Evolutionary conservation across 768 basidiomycete species (phyloP), one percentile per base, ranked within the genome.

Genomic region (Crassisporium funariophilum): DNA sequence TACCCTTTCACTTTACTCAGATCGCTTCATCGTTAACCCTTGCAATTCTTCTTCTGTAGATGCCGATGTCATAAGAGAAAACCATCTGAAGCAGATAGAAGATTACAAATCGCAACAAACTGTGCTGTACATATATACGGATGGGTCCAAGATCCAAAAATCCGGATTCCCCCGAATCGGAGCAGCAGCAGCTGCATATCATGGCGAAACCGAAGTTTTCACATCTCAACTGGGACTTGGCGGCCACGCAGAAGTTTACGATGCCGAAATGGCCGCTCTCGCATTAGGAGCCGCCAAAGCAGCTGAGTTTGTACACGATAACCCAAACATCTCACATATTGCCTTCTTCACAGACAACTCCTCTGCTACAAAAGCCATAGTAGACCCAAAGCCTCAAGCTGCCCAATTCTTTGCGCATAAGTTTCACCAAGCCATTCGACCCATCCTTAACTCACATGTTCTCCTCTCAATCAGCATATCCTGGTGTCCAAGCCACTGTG

Each of bases 241-340:
- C 1, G 52, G 55, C 0, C 31, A 45, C n/a, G 56, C 65, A 9
- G 63, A 65, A 37, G 57, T 62, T 3, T 64, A 57, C 40, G 61
- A 65, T 19, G 64, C 54, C 0, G 65, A 68, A 37, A 50, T 66
- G 27, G 52, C 56, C 9, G 63, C 49, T 1, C 60, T 66, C 0
- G 35, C 39, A 20, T 45, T 50, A 20, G 59, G 57, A 2, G 48
- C 54, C 12, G 42, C 37, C 4, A 24, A 37, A 15, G 59, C 55
- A 10, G 41, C 43, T 3, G 21, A 36, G 13, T 52, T 15, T 16
- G 25, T 50, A 1, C 17, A 25, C 20, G 12, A 21, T 4, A 43
- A 52, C 39, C 49, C 37, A 7, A 11, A 43, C 12, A 45, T 66
- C 38, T 15, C 15, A 2, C 48, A 58, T 41, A 44, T 66, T 17